A percentile compares a stretch with the other conserved stretches of the same genome.
Conservation (phyloP, 345 rosid genomes). For the Excoecaria agallocha region DNA sequence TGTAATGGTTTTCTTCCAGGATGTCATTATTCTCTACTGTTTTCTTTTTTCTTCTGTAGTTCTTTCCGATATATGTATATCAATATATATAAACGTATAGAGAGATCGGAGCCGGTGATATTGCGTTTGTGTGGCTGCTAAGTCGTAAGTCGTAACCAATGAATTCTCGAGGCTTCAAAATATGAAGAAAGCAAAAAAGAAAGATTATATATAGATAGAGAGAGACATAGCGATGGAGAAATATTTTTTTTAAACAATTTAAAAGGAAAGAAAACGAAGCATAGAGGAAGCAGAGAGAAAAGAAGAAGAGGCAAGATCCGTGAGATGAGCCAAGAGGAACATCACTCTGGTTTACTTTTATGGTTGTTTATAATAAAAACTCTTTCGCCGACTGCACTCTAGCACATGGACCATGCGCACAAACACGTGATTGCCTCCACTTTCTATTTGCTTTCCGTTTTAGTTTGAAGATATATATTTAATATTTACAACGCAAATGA, state of each 20-base stretch:
- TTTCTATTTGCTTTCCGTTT: neutral
- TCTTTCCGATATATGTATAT: too few relatives aligned
- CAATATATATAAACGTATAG: neutral
- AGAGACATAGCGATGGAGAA: neutral
- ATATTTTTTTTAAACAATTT: neutral
- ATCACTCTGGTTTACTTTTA: constrained; percentile 25
- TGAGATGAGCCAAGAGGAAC: constrained; percentile 50
- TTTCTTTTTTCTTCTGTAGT: too few relatives aligned
- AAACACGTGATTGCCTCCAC: constrained; percentile 41
- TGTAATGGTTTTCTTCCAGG: constrained; percentile 77
- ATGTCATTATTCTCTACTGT: constrained; percentile 38
- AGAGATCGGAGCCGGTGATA: neutral
- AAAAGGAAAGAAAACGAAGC: neutral
- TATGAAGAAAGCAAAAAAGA: neutral
- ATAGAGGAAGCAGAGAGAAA: neutral
- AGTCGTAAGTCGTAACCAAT: neutral
- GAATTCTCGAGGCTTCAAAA: neutral
- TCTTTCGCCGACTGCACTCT: constrained; percentile 27
- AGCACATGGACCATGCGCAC: constrained; percentile 47
- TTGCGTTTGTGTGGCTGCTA: neutral
- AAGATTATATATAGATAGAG: neutral
- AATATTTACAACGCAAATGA: too few relatives aligned
- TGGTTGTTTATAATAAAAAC: constrained; percentile 19
- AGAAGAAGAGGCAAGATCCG: constrained; percentile 69
- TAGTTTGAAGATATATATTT: too few relatives aligned